Base-by-base conservation (phyloP, 257 asterid genomes). In the Ilex aquifolium region DNA sequence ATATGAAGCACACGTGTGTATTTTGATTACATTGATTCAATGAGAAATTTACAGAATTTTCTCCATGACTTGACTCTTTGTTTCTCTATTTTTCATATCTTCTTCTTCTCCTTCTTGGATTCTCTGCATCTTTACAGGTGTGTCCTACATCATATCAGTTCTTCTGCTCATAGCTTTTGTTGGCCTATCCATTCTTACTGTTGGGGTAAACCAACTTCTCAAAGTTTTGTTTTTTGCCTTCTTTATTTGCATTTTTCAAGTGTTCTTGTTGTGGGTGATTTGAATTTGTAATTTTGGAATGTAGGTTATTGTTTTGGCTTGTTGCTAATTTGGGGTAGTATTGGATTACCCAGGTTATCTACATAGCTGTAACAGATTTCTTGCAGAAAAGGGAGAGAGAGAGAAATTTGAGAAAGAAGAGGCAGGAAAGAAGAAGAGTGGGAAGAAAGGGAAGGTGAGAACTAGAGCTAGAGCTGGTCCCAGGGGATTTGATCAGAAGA, bases 401-500 rank as follows among this genome's bases (percentile, higher is more conserved):
- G 96, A 92, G 44, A 85, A 79, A 56, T 82, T 86, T 57, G 93
- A 77, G 79, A 88, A 88, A 70, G 95, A 88, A 60, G 98, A 91
- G 61, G 80, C 88, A 9, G 80, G 81, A 13, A 79, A 75, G 70
- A 80, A 69, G 82, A 85, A 87, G 27, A 21, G 77, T 32, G 72
- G 85, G 1, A 82, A 82, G 62, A 83, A 69, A 42, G 85, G 85
- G 17, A 86, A 70, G 51, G 61, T 79, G 6, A 69, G 72, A 61
- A 78, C 79, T 0, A 73, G 85, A 57, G 71, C 83, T 21, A 21
- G 27, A 21, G 27, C 27, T 21, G 27, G 27, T 21, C 27, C 27
- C 27, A 21, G 27, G 27, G 27, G 27, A 1, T 21, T 21, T 21
- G 27, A 1, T 21, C 27, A 21, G 27, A 21, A 21, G 27, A 21